Evolutionary conservation across 2,329 filamentous ascomycete genomes (phyloP), one percentile per base, ranked within the genome.

Genomic region (Fusarium luffae): DNA sequence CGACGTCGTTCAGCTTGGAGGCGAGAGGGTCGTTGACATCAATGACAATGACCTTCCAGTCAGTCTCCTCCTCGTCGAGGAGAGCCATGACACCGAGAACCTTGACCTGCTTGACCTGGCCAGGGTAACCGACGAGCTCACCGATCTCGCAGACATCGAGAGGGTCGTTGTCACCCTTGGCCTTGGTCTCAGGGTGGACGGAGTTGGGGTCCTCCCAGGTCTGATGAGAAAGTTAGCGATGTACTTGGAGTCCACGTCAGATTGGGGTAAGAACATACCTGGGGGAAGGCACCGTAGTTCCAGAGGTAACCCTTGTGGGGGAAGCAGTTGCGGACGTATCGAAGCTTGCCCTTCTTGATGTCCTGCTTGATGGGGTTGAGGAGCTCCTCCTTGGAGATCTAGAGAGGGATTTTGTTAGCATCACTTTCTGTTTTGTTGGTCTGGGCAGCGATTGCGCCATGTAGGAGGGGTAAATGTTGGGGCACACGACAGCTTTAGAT

Each of bases 31-130:
- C 96, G 85, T 98, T 97, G 82, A 98, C 85, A 81, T 99, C 96
- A 80, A 99, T 97, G 84, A 98, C 96, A 77, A 99, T 98, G 86
- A 99, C 93, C 91, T 99, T 99, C 96, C 96, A 99, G 89, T 99
- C 96, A 72, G 96, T 99, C 91, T 99, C 96, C 83, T 97, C 96
- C 89, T 99, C 96, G 78, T 99, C 96, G 73, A 99, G 93, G 74
- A 99, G 90, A 75, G 96, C 96, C 96, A 99, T 99, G 81, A 98
- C 94, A 83, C 96, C 96, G 72, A 99, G 92, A 71, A 98, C 93
- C 92, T 98, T 99, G 89, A 99, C 96, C 87, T 98, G 96, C 90
- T 98, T 99, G 83, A 99, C 86, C 87, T 99, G 95, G 77, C 96
- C 96, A 67, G 91, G 88, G 88, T 97, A 97, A 82, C 93, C 93